Evolutionary conservation across 371 early-diverging fungal genomes (phyloP), one percentile per base, ranked within the genome.

Genomic region (Capniomyces stellatus): DNA sequence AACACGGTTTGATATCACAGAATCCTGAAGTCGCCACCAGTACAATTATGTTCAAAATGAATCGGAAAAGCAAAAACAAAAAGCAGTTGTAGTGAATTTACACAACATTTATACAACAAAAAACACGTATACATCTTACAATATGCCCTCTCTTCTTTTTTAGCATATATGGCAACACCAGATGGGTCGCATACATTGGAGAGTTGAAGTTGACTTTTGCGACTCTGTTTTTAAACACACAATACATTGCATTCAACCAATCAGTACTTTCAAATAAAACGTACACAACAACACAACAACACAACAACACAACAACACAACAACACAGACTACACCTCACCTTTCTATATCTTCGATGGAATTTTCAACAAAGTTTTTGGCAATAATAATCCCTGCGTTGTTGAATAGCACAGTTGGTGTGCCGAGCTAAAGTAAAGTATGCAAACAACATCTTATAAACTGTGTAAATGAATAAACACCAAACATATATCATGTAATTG

Each of bases 381-480:
- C 58, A 21, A 60, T 51, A 22, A 66, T 30, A 3, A 59, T 67
- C 25, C 66, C 66, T 2, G 66, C 66, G 51, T 66, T 66, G 48
- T 62, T 66, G 25, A 66, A 25, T 3, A 66, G 67, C 35, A 66
- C 54, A 0, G 67, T 66, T 13, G 56, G 54, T 3, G 59, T n/a
- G 10, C 66, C 66, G 48, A 66, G 21, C 15, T 61, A 44, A 4
- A n/a, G 8, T 6, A 44, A 8, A 22, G 46, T 44, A 4, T 22
- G 6, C 25, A 8, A 8, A 8, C n/a, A 25, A n/a, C 19, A 8
- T 22, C 6, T 44, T 44, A 44, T n/a, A n/a, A n/a, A n/a, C n/a
- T n/a, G n/a, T n/a, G n/a, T n/a, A n/a, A n/a, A n/a, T n/a, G n/a
- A n/a, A n/a, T n/a, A n/a, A n/a, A n/a, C n/a, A n/a, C n/a, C n/a